Evolutionary conservation across 139 green algal species (phyloP).

Genomic region (Gonium pectorale): DNA sequence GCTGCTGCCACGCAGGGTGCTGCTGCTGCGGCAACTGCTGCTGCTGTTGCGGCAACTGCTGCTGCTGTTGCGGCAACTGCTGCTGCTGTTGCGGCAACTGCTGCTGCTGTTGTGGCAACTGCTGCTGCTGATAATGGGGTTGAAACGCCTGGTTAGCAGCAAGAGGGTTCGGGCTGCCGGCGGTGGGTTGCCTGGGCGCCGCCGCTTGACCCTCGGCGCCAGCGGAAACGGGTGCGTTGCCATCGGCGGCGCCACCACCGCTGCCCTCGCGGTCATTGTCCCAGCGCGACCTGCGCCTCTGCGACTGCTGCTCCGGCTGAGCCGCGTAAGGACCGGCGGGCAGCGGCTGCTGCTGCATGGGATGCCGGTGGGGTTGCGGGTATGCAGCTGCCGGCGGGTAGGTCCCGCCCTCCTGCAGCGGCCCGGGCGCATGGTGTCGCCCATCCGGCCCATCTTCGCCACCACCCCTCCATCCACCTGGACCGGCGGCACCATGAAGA

Average conservation of each 20-base stretch:
- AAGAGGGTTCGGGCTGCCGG: no score
- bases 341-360: constrained; percentile 7
- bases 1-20: no score
- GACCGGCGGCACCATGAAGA: no score
- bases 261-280: background rate
- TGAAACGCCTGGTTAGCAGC: background rate
- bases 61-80: background rate
- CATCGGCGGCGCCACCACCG: background rate
- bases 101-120: background rate
- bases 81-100: background rate
- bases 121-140: background rate
- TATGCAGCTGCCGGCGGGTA: background rate
- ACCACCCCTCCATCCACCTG: no score
- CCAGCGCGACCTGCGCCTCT: constrained; percentile 25
- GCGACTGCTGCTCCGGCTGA: background rate
- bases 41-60: background rate
- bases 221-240: background rate
- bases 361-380: background rate
- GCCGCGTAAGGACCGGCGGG: background rate
- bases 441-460: no score
- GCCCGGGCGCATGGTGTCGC: no score
- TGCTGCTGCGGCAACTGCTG: background rate
- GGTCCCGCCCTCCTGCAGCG: no score
- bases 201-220: background rate
- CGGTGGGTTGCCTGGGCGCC: background rate